Percentiles rank a stretch among this genome's conserved stretches.
These are phyloP conservation scores for Seiridium unicorne DNA, from an alignment of 2,329 filamentous ascomycete genomes.

Conservation along the genomic window DNA sequence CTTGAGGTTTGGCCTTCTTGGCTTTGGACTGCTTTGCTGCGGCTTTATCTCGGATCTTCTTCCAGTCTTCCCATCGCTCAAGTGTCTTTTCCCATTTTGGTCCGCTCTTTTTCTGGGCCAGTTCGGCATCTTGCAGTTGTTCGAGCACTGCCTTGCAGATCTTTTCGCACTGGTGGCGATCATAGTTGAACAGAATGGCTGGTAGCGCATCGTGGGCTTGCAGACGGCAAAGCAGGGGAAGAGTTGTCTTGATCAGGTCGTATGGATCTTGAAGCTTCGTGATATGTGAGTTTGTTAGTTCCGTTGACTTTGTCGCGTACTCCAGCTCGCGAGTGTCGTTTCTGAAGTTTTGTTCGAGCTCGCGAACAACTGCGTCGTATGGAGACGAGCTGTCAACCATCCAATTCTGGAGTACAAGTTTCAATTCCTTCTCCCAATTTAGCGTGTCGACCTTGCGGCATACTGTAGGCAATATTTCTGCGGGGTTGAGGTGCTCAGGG, in stretches of 20 bases:
- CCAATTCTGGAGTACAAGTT: slow-evolving; percentile 57
- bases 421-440: slow-evolving; percentile 62
- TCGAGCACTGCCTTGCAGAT: slow-evolving; percentile 50
- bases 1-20: slow-evolving; percentile 38
- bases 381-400: slow-evolving; percentile 50
- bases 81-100: neutral
- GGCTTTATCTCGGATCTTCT: slow-evolving; percentile 31
- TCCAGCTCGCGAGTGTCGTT: neutral
- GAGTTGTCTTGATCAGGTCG: slow-evolving; percentile 36
- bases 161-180: slow-evolving; percentile 62
- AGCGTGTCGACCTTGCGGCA: slow-evolving; percentile 66
- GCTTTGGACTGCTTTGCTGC: slow-evolving; percentile 30
- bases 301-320: slow-evolving; percentile 4
- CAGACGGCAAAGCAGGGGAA: slow-evolving; percentile 59
- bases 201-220: slow-evolving; percentile 66
- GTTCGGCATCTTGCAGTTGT: slow-evolving; percentile 49
- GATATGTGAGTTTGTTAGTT: neutral
- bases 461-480: slow-evolving; percentile 45
- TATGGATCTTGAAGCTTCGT: neutral
- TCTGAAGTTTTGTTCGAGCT: slow-evolving; percentile 39
- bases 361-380: slow-evolving; percentile 41
- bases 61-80: slow-evolving; percentile 38
- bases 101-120: neutral
- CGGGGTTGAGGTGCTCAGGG: slow-evolving; percentile 46
- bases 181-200: slow-evolving; percentile 76